Base-by-base conservation (phyloP, 177 flowering plant species). In the Vitis hybrid region DNA sequence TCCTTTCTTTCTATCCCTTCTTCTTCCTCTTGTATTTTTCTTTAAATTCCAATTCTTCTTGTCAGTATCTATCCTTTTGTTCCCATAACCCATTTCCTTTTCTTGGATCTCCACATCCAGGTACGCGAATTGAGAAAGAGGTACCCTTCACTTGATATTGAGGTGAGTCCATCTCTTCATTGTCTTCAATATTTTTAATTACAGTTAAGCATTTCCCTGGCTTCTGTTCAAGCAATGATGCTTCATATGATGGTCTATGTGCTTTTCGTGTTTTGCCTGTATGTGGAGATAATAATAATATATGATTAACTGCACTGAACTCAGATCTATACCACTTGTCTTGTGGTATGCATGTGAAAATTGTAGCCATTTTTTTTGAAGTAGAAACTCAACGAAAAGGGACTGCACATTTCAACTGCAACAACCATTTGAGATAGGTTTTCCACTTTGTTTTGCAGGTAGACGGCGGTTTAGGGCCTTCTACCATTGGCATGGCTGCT, bases 381-480 rank as follows among this genome's bases (percentile, higher is more conserved):
- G 2, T 40, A 30, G 48, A 40, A 1, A 40, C 48, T 6, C 7
- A 40, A 40, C 9, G 48, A 40, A 40, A 40, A 40, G 48, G 10
- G 9, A 40, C 48, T 40, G 7, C 48, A 60, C 32, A 27, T 15
- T 27, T 30, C 32, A 30, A 30, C 50, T 16, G 30, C 21, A 15
- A 40, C 19, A 52, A n/a, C 55, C 30, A 56, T 48, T 49, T 68
- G 62, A 60, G 49, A 64, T 18, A 11, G 7, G 1, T 67, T 18
- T 11, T 40, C 35, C 5, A 3, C 54, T 27, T 62, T 54, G 11
- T 19, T 64, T 62, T 74, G 74, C 85, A 94, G 99, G 99, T 94
- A 51, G 99, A 96, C 76, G 99, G 98, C 49, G 99, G 99, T 58
- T 84, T 94, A 74, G 98, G 99, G 32, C 93, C 94, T 63, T 89